Evolutionary conservation across 2,329 filamentous ascomycete genomes (phyloP), one percentile per base, ranked within the genome.

Genomic region (Purpureocillium lavendulum): DNA sequence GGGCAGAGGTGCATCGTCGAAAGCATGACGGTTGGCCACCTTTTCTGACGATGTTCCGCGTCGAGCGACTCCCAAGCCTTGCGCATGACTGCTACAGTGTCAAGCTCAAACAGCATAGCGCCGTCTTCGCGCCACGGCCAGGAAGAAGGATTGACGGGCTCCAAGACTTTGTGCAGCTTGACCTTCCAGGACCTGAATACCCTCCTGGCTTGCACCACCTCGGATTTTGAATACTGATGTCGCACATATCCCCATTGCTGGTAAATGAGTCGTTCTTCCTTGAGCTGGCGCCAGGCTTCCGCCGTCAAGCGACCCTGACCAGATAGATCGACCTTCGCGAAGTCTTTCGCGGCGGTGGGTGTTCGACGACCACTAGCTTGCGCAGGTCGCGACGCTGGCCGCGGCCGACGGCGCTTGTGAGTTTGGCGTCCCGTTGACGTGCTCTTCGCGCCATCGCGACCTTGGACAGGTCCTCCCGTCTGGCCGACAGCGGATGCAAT

Each of bases 11-110:
- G 47, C 29, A 69, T 40, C 1, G 61, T 56, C 2, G 59, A 60
- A 6, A 67, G 42, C 54, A 69, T 62, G 14, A 56, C 36, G 5
- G 41, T 36, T 4, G 55, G 55, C 64, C 61, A 67, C 21, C 45
- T 45, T 10, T 43, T 30, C 21, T 43, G 43, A 21, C 59, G 53
- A 35, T 42, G 39, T 17, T 55, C 45, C 2, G 41, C 8, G 3
- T 60, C 48, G 5, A 62, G 38, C 8, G 37, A 36, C 11, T 51
- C 39, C 62, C 66, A 68, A 1, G 53, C 52, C 10, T 43, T 46
- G 16, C 47, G 51, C 57, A 69, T 64, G 7, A 44, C 44, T 1
- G 55, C 46, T 9, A 53, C 38, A 17, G 40, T 49, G 4, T 57
- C 50, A 10, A 55, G 42, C 24, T 55, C 47, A n/a, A 58, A 54